These are phyloP conservation scores for Trametopsis cervina DNA, from an alignment of 768 basidiomycete genomes.

Conservation along the genomic window DNA sequence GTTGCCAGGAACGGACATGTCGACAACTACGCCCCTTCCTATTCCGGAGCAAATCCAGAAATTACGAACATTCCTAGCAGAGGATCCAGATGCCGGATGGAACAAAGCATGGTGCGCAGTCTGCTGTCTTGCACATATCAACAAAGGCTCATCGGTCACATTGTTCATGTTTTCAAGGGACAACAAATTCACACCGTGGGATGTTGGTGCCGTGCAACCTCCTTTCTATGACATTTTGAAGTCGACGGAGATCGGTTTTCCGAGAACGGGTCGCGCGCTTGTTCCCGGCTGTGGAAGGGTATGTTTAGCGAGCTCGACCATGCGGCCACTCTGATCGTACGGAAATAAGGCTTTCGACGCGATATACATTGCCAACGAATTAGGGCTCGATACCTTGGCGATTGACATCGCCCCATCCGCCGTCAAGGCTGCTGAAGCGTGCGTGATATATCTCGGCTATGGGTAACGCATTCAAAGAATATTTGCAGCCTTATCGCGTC, in stretches of 20 bases:
- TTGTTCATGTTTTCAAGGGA: slow-evolving; percentile 25
- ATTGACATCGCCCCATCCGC: slow-evolving; percentile 55
- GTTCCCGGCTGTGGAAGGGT: slow-evolving; percentile 56
- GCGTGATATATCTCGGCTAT: too few species aligned
- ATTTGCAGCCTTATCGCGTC: too few species aligned
- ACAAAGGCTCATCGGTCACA: too few species aligned
- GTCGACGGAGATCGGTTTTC: slow-evolving; percentile 36
- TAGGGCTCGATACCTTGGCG: slow-evolving; percentile 43
- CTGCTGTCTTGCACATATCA: neutral
- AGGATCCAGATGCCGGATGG: slow-evolving; percentile 10
- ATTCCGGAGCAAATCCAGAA: too few species aligned
- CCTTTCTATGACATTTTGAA: slow-evolving; percentile 46
- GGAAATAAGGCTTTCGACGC: slow-evolving; percentile 52
- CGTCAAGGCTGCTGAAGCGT: slow-evolving; percentile 39
- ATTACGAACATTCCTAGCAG: slow-evolving; percentile 7
- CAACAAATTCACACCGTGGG: slow-evolving; percentile 57
- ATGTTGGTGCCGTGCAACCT: slow-evolving; percentile 46
- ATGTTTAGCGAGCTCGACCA: slow-evolving; percentile 2
- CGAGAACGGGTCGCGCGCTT: slow-evolving; percentile 36
- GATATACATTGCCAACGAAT: slow-evolving; percentile 40
- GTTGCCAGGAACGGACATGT: too few species aligned
- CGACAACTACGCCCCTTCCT: too few species aligned
- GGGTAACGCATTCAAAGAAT: too few species aligned
- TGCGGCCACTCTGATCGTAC: neutral
- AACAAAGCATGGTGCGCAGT: slow-evolving; percentile 15